These are phyloP conservation scores for Rubia peregrina DNA, from an alignment of 305 asterid genomes.

Conservation along the genomic window DNA sequence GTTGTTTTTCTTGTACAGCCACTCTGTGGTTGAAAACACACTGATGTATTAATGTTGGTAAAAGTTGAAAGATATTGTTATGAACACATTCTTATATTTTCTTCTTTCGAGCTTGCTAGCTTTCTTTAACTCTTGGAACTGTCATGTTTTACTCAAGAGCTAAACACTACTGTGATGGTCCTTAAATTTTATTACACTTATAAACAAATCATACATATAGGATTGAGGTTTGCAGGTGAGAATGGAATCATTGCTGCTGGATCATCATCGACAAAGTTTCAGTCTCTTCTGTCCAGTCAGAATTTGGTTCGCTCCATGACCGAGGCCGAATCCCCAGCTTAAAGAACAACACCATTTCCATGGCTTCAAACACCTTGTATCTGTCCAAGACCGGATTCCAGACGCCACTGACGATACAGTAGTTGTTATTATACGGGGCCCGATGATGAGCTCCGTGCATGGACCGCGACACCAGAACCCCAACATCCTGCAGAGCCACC, in stretches of 20 bases:
- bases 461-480: slow-evolving; percentile 54
- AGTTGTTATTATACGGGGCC: slow-evolving; percentile 66
- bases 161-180: neutral
- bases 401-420: slow-evolving; percentile 82
- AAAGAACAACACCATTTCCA: slow-evolving; percentile 69
- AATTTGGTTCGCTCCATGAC: slow-evolving; percentile 64
- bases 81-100: neutral
- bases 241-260: slow-evolving; percentile 6
- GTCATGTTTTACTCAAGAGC: neutral
- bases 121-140: neutral
- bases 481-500: slow-evolving; percentile 64
- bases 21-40: neutral
- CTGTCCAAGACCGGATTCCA: slow-evolving; percentile 64
- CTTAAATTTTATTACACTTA: neutral
- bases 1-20: neutral
- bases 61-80: slow-evolving; percentile 2
- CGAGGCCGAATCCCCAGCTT: slow-evolving; percentile 70
- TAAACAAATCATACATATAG: neutral
- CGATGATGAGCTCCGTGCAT: slow-evolving; percentile 86
- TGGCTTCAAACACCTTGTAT: slow-evolving; percentile 41
- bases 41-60: neutral
- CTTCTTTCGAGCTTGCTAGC: neutral
- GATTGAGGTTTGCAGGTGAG: neutral
- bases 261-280: slow-evolving; percentile 13
- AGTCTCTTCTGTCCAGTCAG: slow-evolving; percentile 58